Base-by-base conservation (phyloP, 1,139 yeast species). In the Candida glucosophila region DNA sequence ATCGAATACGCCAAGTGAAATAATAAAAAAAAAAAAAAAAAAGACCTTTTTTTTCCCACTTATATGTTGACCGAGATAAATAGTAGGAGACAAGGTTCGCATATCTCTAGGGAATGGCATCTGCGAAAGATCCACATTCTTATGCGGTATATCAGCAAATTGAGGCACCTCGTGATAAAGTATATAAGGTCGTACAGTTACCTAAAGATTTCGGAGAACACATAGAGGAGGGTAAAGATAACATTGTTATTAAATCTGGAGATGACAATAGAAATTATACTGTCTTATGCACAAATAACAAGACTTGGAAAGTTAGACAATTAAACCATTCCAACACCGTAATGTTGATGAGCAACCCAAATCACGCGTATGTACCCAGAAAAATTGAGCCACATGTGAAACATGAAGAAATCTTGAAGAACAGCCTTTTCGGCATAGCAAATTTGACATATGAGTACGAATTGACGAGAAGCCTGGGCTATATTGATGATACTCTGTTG, bases 241-340 rank as follows among this genome's bases (percentile, higher is more conserved):
- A 7, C 7, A 46, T 77, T 5, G 40, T 45, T 20, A 49, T 78
- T 33, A 77, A 77, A 44, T 58, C 82, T 2, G 47, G 67, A 3
- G 37, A 47, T 8, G 42, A 46, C 4, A 44, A 30, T 13, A 35
- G 53, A 5, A 49, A 62, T 13, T 68, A 67, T 22, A 62, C 80
- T 14, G 81, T 77, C 15, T 47, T 82, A 10, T 77, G 88, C 33
- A 70, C 92, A 1, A 42, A 53, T 6, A 39, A 55, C 20, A 50
- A 60, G 29, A 79, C 94, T 0, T 85, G 73, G 69, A 61, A 61
- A 29, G 44, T 86, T 12, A 65, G 88, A 24, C 88, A 80, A 41
- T 77, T 82, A 62, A 82, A 83, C 46, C 96, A 88, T 49, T 81
- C 95, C 6, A 86, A 88, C 47, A 70, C 92, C 1, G 76, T 81